phyloP scores from a whole-genome alignment of 108 stramenopile genomes.

The Nitzschia palea region DNA sequence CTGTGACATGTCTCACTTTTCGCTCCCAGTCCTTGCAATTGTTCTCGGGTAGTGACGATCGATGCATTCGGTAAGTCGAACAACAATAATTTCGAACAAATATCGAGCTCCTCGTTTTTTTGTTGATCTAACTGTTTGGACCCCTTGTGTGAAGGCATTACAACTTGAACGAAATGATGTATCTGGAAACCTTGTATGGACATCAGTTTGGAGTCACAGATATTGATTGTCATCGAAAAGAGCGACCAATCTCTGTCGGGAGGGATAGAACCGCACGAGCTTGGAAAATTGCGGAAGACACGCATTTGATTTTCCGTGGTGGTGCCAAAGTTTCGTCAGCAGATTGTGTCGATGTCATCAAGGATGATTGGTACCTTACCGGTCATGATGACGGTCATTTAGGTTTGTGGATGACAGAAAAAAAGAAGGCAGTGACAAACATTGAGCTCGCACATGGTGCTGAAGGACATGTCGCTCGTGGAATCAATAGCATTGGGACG shows the following conservation, averaged over 20 bases:
- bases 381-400: constrained; percentile 94
- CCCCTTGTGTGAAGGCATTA: constrained; percentile 56
- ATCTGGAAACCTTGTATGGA: constrained; percentile 97
- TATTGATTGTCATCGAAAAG: constrained; percentile 84
- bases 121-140: background rate
- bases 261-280: constrained; percentile 90
- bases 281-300: constrained; percentile 98
- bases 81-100: background rate
- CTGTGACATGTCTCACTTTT: constrained; percentile 81
- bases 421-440: constrained; percentile 87
- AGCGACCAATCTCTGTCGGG: constrained; percentile 86
- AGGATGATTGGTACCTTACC: constrained; percentile 92
- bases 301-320: constrained; percentile 94
- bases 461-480: constrained; percentile 40
- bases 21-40: constrained; percentile 83
- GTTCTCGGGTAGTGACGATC: constrained; percentile 92
- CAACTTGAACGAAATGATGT: constrained; percentile 90
- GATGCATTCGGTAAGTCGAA: constrained; percentile 64
- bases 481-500: constrained; percentile 55
- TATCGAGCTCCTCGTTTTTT: background rate
- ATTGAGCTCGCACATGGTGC: constrained; percentile 60
- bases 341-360: constrained; percentile 73
- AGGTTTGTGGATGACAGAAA: constrained; percentile 89
- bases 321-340: constrained; percentile 70
- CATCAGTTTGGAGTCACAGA: constrained; percentile 90